Evolutionary conservation across 2,329 filamentous ascomycete species (phyloP).

Genomic region (Xylaria sp.): DNA sequence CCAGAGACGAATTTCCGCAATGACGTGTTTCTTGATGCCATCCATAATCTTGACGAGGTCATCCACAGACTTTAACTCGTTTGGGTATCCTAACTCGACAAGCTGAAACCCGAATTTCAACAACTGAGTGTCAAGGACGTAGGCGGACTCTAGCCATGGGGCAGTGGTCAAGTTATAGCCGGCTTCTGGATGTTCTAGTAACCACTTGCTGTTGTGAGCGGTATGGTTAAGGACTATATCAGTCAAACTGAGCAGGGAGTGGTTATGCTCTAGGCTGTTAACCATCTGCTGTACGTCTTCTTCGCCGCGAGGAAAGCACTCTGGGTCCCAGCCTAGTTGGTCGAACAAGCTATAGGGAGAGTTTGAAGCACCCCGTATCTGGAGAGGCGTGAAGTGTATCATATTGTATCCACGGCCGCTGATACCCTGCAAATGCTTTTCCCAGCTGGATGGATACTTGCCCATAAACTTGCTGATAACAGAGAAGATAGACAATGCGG

Average conservation of each 20-base stretch:
- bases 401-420: constrained; percentile 96
- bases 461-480: constrained; percentile 99
- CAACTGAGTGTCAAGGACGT: constrained; percentile 69
- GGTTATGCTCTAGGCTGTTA: constrained; percentile 82
- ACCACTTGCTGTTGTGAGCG: constrained; percentile 93
- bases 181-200: constrained; percentile 92
- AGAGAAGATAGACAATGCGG: constrained; percentile 91
- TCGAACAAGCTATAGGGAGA: constrained; percentile 98
- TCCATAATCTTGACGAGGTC: constrained; percentile 87
- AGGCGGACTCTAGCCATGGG: constrained; percentile 77
- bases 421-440: constrained; percentile 88
- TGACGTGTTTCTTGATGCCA: constrained; percentile 81
- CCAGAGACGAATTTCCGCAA: constrained; percentile 85
- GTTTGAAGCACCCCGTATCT: constrained; percentile 88
- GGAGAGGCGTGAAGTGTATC: constrained; percentile 97
- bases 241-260: constrained; percentile 87
- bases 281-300: constrained; percentile 82
- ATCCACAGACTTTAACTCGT: constrained; percentile 73
- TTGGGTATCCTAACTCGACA: constrained; percentile 77
- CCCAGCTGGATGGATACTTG: constrained; percentile 88
- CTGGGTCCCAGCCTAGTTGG: constrained; percentile 86
- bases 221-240: constrained; percentile 99
- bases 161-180: constrained; percentile 95
- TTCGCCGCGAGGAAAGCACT: constrained; percentile 86
- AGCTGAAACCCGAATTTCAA: constrained; percentile 83